phyloP scores from a whole-genome alignment of 2,329 filamentous ascomycete species.

The Chaetothyriales sp. region DNA sequence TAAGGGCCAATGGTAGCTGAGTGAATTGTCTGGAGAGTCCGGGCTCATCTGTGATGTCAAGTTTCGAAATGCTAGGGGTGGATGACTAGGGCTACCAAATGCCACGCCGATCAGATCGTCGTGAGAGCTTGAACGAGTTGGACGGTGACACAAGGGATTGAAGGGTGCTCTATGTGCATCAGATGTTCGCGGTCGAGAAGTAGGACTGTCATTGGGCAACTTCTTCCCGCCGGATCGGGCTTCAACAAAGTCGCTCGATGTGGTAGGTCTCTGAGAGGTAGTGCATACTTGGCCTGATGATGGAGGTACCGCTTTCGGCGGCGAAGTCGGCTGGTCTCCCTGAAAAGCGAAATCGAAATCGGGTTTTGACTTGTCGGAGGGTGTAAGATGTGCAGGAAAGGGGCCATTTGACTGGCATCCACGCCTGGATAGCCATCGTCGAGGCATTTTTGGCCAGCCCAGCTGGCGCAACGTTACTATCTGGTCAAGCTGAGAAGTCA shows the following conservation, averaged over 20 bases:
- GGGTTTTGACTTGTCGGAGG: not conserved
- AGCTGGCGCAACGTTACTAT: not conserved
- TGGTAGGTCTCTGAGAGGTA: slow-evolving; percentile 7
- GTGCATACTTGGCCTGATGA: slow-evolving; percentile 1
- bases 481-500: not conserved
- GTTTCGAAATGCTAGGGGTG: slow-evolving; percentile 7
- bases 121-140: slow-evolving; percentile 11
- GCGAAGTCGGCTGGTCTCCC: not conserved
- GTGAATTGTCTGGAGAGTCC: slow-evolving; percentile 2
- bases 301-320: not conserved
- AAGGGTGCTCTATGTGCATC: slow-evolving; percentile 7
- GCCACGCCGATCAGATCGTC: slow-evolving; percentile 56
- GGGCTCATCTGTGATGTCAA: slow-evolving; percentile 1
- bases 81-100: slow-evolving; percentile 49
- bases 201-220: slow-evolving; percentile 5
- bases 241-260: slow-evolving; percentile 5
- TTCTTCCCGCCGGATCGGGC: slow-evolving; percentile 6
- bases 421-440: not conserved
- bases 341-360: slow-evolving; percentile 16
- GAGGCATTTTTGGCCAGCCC: slow-evolving; percentile 1
- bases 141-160: slow-evolving; percentile 3
- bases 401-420: not conserved
- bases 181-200: slow-evolving; percentile 9
- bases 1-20: slow-evolving; percentile 2
- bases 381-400: not conserved